Evolutionary conservation across 139 green algal species (phyloP).

Genomic region (Chlorella vulgaris): DNA sequence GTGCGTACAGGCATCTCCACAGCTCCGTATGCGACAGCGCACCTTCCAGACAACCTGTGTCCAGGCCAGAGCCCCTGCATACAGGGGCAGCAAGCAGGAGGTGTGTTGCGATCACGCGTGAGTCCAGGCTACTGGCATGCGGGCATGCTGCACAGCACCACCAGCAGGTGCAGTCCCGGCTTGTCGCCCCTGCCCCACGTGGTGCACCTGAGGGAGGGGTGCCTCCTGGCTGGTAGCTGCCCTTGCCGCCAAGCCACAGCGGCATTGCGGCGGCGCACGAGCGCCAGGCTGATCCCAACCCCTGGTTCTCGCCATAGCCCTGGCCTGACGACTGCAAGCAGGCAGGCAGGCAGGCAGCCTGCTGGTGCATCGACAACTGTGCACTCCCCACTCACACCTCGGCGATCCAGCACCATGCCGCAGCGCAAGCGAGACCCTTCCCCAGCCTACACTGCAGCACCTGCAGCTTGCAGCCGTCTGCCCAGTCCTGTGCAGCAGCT

Average conservation of each 20-base stretch:
- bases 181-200: neutral
- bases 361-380: neutral
- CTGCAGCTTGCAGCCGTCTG: conserved; percentile 3
- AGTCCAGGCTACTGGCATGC: no score
- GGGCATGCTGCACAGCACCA: no score
- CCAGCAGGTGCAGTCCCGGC: no score
- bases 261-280: conserved; percentile 4
- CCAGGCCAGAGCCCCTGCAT: neutral
- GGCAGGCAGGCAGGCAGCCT: neutral
- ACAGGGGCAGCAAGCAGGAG: no score
- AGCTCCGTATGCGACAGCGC: no score
- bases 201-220: neutral
- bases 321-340: neutral
- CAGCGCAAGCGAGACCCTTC: neutral
- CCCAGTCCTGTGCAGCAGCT: conserved; percentile 3
- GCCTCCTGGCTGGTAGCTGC: neutral
- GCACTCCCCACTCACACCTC: neutral
- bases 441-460: neutral
- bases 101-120: no score
- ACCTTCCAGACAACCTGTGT: conserved; percentile 21
- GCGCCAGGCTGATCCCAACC: neutral
- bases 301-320: conserved; percentile 5
- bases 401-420: neutral
- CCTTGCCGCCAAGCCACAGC: conserved; percentile 6
- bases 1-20: no score